Base-by-base conservation (phyloP, 495 filamentous ascomycete species). In the Penicillium diatomitis region DNA sequence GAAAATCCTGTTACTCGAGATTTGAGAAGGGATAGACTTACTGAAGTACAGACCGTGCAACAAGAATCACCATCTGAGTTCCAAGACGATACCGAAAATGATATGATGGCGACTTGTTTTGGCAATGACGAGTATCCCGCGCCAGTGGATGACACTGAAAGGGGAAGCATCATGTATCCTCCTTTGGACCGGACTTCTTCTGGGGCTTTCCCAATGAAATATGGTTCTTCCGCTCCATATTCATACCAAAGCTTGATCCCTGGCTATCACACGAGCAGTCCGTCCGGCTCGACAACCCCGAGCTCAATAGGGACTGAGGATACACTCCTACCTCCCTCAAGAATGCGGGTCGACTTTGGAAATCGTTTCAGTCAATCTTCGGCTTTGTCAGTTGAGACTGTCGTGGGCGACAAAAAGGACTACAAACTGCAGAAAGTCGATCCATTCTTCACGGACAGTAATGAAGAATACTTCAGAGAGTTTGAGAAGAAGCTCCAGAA, bases 361-460 rank as follows among this genome's bases (percentile, higher is more conserved):
- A 69, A 60, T 28, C 65, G 70, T n/a, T 61, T 75, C 12, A 72
- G 65, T 41, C 64, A 64, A 37, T 50, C 69, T 32, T 75, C 80
- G 56, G 61, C 77, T 47, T 62, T 75, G 30, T 73, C 70, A 3
- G 72, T 76, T 38, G 70, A 76, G 32, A 77, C 76, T 1, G 74
- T 85, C 5, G 71, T 82, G 10, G 79, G 79, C 9, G 80, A 81
- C 43, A 73, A 78, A 51, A 79, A 78, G 29, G 79, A 86, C 50
- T 80, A 78, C 50, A 77, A 78, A 51, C 72, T 85, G 8, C 83
- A 86, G 54, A 79, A 85, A 43, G 81, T 86, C 4, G 80, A 84
- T 46, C 83, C 82, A 4, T 83, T 79, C 68, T 87, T 87, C 67
- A 86, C 81, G 4, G 83, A 87, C 54, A 74, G 77, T 29, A 80